Evolutionary conservation across 1,284 basidiomycete species (phyloP).

Genomic region (Pulchroboletus neoregius): DNA sequence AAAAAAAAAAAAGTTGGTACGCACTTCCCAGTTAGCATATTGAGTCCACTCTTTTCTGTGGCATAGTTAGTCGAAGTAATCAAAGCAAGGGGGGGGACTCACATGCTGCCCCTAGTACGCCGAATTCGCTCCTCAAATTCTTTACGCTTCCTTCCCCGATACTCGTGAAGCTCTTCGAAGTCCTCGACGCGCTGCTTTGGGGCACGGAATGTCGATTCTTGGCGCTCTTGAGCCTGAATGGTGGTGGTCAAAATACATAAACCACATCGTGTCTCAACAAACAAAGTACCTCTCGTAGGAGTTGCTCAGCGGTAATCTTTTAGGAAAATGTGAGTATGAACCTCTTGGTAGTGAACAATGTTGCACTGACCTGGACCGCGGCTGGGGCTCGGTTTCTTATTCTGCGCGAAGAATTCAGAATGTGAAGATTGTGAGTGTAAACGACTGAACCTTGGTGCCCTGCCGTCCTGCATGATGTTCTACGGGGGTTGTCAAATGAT

Average conservation of each 20-base stretch:
- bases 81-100: conserved; percentile 24
- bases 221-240: conserved; percentile 86
- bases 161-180: conserved; percentile 96
- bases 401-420: conserved; percentile 35
- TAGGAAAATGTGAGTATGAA: conserved; percentile 15
- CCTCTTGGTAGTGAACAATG: background rate
- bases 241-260: conserved; percentile 8
- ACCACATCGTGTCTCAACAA: background rate
- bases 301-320: conserved; percentile 96
- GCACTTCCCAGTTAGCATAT: conserved; percentile 80
- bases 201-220: conserved; percentile 86
- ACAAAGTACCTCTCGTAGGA: conserved; percentile 78
- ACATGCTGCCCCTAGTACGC: conserved; percentile 85
- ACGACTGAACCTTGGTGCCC: conserved; percentile 45
- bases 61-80: conserved; percentile 10
- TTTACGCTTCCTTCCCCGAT: conserved; percentile 89
- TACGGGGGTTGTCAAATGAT: background rate
- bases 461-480: conserved; percentile 48
- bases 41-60: conserved; percentile 75
- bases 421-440: background rate
- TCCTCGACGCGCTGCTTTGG: conserved; percentile 96
- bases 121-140: conserved; percentile 97
- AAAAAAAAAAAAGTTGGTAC: conserved; percentile 12
- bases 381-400: conserved; percentile 95
- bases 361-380: conserved; percentile 69